Conservation (phyloP, 331 rosid genomes). For the Saraca asoca region DNA sequence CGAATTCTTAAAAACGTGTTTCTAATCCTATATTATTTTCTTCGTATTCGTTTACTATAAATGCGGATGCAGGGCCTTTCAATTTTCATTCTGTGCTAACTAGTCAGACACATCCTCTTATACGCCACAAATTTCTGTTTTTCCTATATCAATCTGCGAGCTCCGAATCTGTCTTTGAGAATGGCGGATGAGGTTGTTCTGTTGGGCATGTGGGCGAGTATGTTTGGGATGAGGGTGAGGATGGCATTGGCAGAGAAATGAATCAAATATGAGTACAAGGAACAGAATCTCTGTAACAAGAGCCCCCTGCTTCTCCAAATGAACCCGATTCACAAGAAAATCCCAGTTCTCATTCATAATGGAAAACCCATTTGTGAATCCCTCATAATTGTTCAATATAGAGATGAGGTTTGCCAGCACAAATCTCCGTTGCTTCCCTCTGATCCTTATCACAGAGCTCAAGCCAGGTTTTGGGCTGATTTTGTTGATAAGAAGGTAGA, state of each 20-base stretch:
- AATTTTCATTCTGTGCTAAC: too few relatives aligned
- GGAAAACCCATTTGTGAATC: constrained; percentile 26
- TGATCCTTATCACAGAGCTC: constrained; percentile 25
- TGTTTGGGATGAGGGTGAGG: constrained; percentile 26
- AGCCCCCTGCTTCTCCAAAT: neutral
- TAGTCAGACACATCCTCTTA: too few relatives aligned
- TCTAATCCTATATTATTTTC: too few relatives aligned
- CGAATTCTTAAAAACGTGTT: too few relatives aligned
- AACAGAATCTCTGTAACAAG: constrained; percentile 13
- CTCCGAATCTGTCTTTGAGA: neutral
- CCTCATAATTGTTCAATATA: constrained; percentile 19
- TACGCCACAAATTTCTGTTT: too few relatives aligned
- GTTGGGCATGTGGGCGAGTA: constrained; percentile 9
- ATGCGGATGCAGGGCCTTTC: too few relatives aligned
- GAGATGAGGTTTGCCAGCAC: constrained; percentile 22
- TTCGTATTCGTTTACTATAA: too few relatives aligned
- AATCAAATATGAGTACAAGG: constrained; percentile 8
- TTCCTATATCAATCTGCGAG: too few relatives aligned
- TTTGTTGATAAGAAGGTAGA: constrained; percentile 26
- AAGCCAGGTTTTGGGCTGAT: constrained; percentile 23
- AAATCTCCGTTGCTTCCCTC: constrained; percentile 27
- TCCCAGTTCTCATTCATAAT: constrained; percentile 31
- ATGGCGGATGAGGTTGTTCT: constrained; percentile 22
- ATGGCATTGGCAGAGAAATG: constrained; percentile 29
- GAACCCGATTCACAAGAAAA: constrained; percentile 24